Evolutionary conservation across 2,329 filamentous ascomycete genomes (phyloP).

Genomic region (Fusarium paranaense): DNA sequence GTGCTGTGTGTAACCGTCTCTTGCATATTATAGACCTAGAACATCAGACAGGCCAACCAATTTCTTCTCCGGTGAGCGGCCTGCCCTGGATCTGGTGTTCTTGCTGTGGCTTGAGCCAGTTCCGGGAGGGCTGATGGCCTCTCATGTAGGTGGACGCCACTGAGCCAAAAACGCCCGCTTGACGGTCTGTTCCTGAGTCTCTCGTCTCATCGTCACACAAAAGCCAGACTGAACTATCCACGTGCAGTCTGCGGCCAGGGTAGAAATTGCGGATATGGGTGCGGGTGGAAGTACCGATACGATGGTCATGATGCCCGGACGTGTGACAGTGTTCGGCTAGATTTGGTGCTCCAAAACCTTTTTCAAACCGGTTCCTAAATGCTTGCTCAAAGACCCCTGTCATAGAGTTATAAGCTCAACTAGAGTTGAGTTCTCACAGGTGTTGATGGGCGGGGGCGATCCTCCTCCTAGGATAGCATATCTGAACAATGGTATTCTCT

Average conservation of each 20-base stretch:
- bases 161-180: conserved; percentile 2
- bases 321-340: conserved; percentile 2
- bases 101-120: not conserved
- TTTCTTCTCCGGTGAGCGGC: conserved; percentile 5
- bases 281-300: conserved; percentile 25
- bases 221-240: conserved; percentile 8
- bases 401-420: conserved; percentile 9
- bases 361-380: not conserved
- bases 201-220: conserved; percentile 5
- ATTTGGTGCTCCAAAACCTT: not conserved
- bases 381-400: conserved; percentile 4
- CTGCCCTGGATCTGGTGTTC: conserved; percentile 13
- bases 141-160: conserved; percentile 3
- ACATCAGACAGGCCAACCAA: not conserved
- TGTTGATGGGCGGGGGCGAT: not conserved
- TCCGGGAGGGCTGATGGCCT: conserved; percentile 1
- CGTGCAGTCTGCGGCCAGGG: conserved; percentile 13
- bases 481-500: not conserved
- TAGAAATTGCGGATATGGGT: not conserved
- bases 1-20: conserved; percentile 15
- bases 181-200: conserved; percentile 17
- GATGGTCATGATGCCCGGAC: not conserved
- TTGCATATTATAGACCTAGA: conserved; percentile 6
- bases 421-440: not conserved
- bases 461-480: not conserved